Conservation (phyloP, 306 rosid genomes). For the Vigna unguiculata region DNA sequence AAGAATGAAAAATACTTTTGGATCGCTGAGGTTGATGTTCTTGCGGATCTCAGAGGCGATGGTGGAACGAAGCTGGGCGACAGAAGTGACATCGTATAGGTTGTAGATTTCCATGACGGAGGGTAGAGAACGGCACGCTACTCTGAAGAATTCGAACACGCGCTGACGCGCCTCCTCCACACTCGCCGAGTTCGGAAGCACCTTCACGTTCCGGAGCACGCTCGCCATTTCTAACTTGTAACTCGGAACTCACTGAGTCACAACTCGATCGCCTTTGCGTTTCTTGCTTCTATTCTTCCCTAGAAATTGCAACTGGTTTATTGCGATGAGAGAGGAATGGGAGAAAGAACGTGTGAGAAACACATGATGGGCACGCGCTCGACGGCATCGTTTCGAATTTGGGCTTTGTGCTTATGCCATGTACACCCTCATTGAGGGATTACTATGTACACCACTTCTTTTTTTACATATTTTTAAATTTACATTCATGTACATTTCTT, state of each 20-base stretch:
- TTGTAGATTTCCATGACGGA: slow-evolving; percentile 83
- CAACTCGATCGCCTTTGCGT: not conserved
- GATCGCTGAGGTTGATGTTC: slow-evolving; percentile 66
- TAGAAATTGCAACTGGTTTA: not conserved
- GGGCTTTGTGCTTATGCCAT: not conserved
- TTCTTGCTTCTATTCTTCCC: not conserved
- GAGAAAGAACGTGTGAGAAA: not conserved
- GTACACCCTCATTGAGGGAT: not conserved
- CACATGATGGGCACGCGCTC: slow-evolving; percentile 31
- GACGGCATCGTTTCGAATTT: slow-evolving; percentile 37
- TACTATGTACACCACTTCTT: not conserved
- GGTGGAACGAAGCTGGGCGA: slow-evolving; percentile 83
- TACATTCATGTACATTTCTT: too few species aligned
- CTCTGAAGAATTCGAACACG: slow-evolving; percentile 82
- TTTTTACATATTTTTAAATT: too few species aligned
- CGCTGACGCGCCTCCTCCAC: slow-evolving; percentile 82
- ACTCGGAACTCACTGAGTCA: slow-evolving; percentile 27
- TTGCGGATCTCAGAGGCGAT: slow-evolving; percentile 87
- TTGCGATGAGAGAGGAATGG: not conserved
- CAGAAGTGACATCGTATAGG: slow-evolving; percentile 63
- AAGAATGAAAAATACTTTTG: slow-evolving; percentile 59
- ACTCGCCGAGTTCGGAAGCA: slow-evolving; percentile 81
- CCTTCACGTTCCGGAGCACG: slow-evolving; percentile 64
- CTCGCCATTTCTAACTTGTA: slow-evolving; percentile 59
- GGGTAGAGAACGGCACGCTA: slow-evolving; percentile 84